Conservation (phyloP, 495 filamentous ascomycete species). For the Penicillium diatomitis region DNA sequence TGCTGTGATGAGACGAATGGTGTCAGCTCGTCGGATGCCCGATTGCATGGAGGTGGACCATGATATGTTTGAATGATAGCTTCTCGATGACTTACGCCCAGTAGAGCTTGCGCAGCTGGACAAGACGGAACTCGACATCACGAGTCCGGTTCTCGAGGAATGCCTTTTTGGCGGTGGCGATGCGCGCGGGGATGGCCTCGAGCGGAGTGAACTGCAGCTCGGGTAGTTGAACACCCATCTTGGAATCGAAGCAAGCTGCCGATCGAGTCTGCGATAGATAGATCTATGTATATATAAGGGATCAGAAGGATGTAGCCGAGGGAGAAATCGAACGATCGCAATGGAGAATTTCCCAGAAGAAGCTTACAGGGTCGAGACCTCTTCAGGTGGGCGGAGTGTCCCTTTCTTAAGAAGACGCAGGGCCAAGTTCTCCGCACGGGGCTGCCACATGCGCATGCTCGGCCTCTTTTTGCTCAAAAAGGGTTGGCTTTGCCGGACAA, state of each 20-base stretch:
- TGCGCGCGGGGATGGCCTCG: slow-evolving; percentile 53
- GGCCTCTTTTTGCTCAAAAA: not conserved
- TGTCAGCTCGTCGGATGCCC: not conserved
- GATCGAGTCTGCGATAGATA: not conserved
- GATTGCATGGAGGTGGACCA: not conserved
- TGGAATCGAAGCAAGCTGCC: not conserved
- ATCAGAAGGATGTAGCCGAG: not conserved
- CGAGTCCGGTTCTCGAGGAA: slow-evolving; percentile 76
- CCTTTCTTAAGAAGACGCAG: not conserved
- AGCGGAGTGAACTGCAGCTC: slow-evolving; percentile 56
- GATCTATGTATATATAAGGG: too few species aligned
- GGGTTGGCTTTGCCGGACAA: too few species aligned
- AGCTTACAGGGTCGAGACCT: too few species aligned
- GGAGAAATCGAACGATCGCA: not conserved
- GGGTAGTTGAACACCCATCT: slow-evolving; percentile 31
- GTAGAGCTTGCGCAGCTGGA: slow-evolving; percentile 86
- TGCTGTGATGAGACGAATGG: slow-evolving; percentile 18
- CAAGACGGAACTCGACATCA: slow-evolving; percentile 66
- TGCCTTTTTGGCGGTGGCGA: slow-evolving; percentile 46
- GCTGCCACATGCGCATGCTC: slow-evolving; percentile 12
- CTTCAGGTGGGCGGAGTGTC: not conserved
- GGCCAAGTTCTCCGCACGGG: slow-evolving; percentile 11
- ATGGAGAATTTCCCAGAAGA: not conserved
- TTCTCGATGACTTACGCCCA: slow-evolving; percentile 54
- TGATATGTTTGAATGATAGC: too few species aligned